These are phyloP conservation scores for Salicornia ramosissima DNA, from an alignment of 148 eudicot species.

Conservation along the genomic window DNA sequence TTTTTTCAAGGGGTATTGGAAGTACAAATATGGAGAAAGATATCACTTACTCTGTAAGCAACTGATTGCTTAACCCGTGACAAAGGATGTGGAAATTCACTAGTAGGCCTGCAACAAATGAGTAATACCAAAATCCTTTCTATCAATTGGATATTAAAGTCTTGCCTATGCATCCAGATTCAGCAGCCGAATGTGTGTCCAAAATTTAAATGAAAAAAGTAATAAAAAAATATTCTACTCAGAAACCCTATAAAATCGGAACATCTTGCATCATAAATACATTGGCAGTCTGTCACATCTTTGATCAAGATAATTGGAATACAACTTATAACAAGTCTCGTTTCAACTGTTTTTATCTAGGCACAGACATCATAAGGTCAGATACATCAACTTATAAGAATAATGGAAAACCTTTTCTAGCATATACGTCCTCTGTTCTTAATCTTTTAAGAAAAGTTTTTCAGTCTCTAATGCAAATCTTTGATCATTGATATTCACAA, in stretches of 20 bases:
- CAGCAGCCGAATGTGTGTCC: neutral
- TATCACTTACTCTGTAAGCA: constrained; percentile 51
- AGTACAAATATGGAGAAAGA: neutral
- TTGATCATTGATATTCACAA: too few relatives aligned
- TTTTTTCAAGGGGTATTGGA: neutral
- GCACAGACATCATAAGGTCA: neutral
- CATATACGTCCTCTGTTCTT: too few relatives aligned
- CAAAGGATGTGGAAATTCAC: constrained; percentile 81
- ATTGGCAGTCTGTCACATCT: neutral
- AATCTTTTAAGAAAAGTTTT: too few relatives aligned
- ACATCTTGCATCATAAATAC: neutral
- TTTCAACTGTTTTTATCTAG: neutral
- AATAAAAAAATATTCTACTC: neutral
- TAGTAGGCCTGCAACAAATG: constrained; percentile 55
- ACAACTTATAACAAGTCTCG: neutral
- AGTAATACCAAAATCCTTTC: constrained; percentile 3
- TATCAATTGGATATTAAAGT: neutral
- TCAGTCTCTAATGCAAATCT: too few relatives aligned
- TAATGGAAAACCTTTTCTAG: neutral
- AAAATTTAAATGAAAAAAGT: too few relatives aligned
- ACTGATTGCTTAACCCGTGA: constrained; percentile 67
- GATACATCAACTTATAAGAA: neutral
- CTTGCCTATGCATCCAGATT: neutral
- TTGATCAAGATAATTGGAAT: neutral
- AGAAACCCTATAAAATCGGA: neutral